Base-by-base conservation (phyloP, 2,329 filamentous ascomycete species). In the Raffaelea arxii region DNA sequence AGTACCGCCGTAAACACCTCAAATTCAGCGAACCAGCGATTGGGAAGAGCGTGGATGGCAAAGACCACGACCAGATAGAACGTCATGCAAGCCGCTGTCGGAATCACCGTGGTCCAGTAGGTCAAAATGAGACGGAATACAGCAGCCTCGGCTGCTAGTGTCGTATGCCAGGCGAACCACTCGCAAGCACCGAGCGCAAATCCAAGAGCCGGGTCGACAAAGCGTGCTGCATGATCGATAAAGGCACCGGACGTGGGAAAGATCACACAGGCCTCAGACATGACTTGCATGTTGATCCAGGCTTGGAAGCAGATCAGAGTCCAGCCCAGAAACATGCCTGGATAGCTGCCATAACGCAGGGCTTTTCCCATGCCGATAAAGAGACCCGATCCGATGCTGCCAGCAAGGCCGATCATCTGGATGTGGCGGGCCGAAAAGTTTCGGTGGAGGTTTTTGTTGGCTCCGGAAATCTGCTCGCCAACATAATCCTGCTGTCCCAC, bases 131-230 rank as follows among this genome's bases (percentile, higher is more conserved):
- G 14, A 4, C 12, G 19, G 16, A 46, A 35, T 3, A 25, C 38
- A 16, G 44, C 37, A 14, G 37, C 44, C 25, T 46, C 38, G 18
- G 44, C 12, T 6, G 44, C 44, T 16, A 46, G 2, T 2, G n/a
- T 18, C 2, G 44, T 41, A 4, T 9, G 12, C 37, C 25, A 35
- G 6, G 25, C 44, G 6, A 46, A 21, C 44, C 44, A 46, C n/a
- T 46, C 44, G 22, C 44, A 24, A n/a, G 12, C 6, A 35, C 41
- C 43, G 12, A 45, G 4, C 9, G 43, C 43, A 24, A 45, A 45
- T 2, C 18, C 43, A 10, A 45, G n/a, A 3, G 43, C 36, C 18
- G 43, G 43, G 19, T 45, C 43, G 10, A 45, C 36, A 21, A 45
- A 45, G 9, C 43, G 43, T 19, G 18, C 18, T 6, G 43, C 36